Evolutionary conservation across 306 rosid genomes (phyloP), one percentile per base, ranked within the genome.

Genomic region (Neltuma alba): DNA sequence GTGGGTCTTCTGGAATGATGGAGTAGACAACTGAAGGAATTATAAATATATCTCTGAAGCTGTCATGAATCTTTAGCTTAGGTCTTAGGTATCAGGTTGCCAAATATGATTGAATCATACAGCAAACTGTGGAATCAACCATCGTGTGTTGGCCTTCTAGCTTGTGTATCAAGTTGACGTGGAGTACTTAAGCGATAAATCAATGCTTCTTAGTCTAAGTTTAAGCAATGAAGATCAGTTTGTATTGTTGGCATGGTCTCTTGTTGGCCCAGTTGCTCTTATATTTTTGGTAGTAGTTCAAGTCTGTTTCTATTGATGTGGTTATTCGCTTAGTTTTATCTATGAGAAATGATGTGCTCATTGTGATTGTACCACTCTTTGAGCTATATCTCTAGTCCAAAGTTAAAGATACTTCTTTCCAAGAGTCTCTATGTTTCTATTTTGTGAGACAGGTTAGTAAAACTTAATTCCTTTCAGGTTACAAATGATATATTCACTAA

Each of bases 401-500:
- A 37, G 8, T n/a, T 7, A 55, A 15, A 37, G 8, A 55, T 7
- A 55, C n/a, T 21, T 28, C 30, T 55, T 55, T 20, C 69, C 7
- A 63, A 18, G 45, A 16, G 28, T 65, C 23, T 65, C 15, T 34
- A 8, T 34, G 28, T 16, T 0, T 36, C 27, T 65, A 34, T 64
- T 37, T 65, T 16, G 7, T n/a, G 21, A 18, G 45, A 20, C 1
- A 63, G n/a, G 55, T 55, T 81, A 5, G 15, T 8, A 41, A 55
- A 27, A 14, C 36, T 47, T 34, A 52, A 37, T 70, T 70, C 36
- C 40, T 84, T 25, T 67, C 79, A 94, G 96, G 96, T 95, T 65
- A 95, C 99, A n/a, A 95, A 95, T 84, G 99, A 95, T 82, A 95
- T 95, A 73, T 95, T 95, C 85, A 95, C 99, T 0, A 93, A 91